Conservation (phyloP, 768 basidiomycete genomes). For the Sutorius australiensis region DNA sequence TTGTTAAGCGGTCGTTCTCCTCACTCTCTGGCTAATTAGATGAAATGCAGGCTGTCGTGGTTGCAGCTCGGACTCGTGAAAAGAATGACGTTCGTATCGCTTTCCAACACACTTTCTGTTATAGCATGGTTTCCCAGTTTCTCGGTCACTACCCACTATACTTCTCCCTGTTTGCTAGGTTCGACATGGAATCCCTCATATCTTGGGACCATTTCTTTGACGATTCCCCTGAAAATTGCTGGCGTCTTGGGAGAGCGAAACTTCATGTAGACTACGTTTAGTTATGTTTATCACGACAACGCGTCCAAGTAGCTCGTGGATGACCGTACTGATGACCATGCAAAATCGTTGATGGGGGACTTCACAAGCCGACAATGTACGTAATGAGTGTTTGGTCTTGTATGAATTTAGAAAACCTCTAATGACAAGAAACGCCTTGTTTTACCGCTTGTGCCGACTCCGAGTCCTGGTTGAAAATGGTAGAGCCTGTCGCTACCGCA, state of each 20-base stretch:
- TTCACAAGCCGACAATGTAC: background rate
- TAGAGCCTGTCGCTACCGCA: slow-evolving; percentile 12
- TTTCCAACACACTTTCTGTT: background rate
- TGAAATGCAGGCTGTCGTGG: slow-evolving; percentile 71
- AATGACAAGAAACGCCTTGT: slow-evolving; percentile 27
- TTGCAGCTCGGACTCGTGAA: slow-evolving; percentile 82
- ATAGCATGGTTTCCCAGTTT: background rate
- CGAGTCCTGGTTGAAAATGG: background rate
- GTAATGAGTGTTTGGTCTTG: background rate
- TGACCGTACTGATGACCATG: background rate
- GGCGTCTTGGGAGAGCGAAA: background rate
- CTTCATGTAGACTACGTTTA: background rate
- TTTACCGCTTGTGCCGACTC: slow-evolving; percentile 1
- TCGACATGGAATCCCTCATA: background rate
- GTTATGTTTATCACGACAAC: background rate
- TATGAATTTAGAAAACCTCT: background rate
- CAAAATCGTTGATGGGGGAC: background rate
- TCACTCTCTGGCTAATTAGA: slow-evolving; percentile 10
- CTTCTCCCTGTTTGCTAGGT: background rate
- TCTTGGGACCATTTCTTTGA: background rate
- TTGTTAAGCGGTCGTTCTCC: slow-evolving; percentile 31
- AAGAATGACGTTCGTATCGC: background rate
- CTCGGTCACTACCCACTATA: background rate
- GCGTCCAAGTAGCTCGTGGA: background rate
- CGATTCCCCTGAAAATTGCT: background rate